Evolutionary conservation across 179 eudicot genomes (phyloP), one percentile per base, ranked within the genome.

Genomic region (Camellia oleifera): DNA sequence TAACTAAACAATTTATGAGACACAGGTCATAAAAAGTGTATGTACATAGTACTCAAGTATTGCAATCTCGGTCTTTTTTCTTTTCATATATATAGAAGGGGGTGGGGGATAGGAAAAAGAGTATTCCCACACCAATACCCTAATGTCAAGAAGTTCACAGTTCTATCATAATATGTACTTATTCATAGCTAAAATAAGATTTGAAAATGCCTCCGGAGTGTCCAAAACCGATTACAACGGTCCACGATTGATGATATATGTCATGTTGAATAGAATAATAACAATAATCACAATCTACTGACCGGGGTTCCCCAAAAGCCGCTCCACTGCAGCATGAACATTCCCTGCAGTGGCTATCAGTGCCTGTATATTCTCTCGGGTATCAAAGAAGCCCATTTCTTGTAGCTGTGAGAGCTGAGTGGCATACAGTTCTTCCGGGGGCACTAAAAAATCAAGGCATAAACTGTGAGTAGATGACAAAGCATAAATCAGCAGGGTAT

Each of bases 261-360:
- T 65, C 7, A 17, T 20, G 20, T 52, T 11, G 23, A 67, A 57
- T 52, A 52, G n/a, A 64, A 15, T 32, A 46, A 44, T 14, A 54
- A 78, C 63, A 40, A 44, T 7, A 26, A 20, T 66, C 72, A 77
- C 8, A 77, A 66, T 32, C 40, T 32, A 32, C 40, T 32, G 40
- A 32, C 40, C 40, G 40, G 40, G 40, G 40, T 86, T 92, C 65
- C 91, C 92, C 87, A 97, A 77, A 78, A 97, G 97, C 52, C 94
- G 92, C 88, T 92, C 98, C 50, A 97, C 98, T 0, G 99, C 98
- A 66, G 93, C 98, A 81, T 91, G 91, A 79, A 97, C 99, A 77
- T 96, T 97, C 23, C 99, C 99, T 75, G 88, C 82, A 20, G 98
- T 88, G 42, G 98, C 97, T 67, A 83, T 84, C 77, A 97, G 90